Conservation (phyloP, 371 early-diverging fungal species). For the Sporodiniella umbellata region DNA sequence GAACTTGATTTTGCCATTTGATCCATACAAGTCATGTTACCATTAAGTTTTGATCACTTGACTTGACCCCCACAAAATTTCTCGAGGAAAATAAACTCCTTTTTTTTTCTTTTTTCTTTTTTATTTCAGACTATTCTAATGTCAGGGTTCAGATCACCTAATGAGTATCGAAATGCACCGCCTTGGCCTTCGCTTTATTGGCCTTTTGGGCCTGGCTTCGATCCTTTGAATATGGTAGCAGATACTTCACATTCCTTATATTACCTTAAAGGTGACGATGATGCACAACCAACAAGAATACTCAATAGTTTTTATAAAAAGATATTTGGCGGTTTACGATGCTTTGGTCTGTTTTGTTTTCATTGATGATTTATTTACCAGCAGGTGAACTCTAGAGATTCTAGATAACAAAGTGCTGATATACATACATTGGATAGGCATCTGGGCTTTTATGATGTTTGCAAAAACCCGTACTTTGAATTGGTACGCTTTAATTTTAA, state of each 20-base stretch:
- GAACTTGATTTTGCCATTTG: too few relatives aligned
- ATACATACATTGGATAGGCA: constrained; percentile 16
- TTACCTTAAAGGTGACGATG: constrained; percentile 36
- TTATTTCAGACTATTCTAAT: constrained; percentile 9
- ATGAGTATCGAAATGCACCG: constrained; percentile 52
- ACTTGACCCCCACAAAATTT: too few relatives aligned
- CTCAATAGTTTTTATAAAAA: neutral
- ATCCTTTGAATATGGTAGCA: constrained; percentile 36
- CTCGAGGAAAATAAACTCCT: too few relatives aligned
- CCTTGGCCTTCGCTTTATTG: constrained; percentile 64
- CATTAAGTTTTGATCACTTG: too few relatives aligned
- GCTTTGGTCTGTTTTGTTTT: constrained; percentile 46
- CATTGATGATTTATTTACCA: constrained; percentile 37
- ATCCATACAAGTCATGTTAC: too few relatives aligned
- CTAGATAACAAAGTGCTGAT: too few relatives aligned
- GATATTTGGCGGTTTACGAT: constrained; percentile 51
- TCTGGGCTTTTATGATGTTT: constrained; percentile 53
- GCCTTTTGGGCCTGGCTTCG: constrained; percentile 50
- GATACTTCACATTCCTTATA: constrained; percentile 48
- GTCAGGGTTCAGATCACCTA: constrained; percentile 49
- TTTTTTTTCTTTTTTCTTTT: neutral
- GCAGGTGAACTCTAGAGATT: too few relatives aligned
- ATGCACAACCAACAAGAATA: neutral
- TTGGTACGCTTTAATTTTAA: constrained; percentile 42
- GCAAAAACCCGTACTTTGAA: constrained; percentile 49